These are phyloP conservation scores for Exidia glandulosa DNA, from an alignment of 768 basidiomycete species.

Conservation along the genomic window DNA sequence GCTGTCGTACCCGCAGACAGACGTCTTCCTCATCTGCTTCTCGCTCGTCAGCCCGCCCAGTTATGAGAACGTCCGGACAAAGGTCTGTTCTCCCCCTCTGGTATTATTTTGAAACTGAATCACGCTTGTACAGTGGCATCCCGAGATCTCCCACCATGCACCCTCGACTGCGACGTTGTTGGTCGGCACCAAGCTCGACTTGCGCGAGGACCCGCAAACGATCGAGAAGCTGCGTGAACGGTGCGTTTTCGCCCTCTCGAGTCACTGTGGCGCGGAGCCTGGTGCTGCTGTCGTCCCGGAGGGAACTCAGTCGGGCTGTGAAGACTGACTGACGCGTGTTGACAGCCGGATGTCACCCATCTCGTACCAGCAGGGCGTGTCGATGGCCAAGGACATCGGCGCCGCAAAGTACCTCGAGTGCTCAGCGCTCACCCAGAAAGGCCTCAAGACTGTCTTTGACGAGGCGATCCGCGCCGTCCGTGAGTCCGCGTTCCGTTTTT, in stretches of 20 bases:
- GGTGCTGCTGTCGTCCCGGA: background rate
- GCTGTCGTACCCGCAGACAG: conserved; percentile 96
- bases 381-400: conserved; percentile 87
- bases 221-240: conserved; percentile 90
- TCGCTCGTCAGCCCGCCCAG: conserved; percentile 95
- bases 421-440: conserved; percentile 95
- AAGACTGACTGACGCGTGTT: too few relatives aligned
- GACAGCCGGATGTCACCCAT: conserved; percentile 91
- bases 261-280: background rate
- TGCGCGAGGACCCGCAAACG: conserved; percentile 89
- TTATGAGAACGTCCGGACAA: conserved; percentile 97
- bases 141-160: conserved; percentile 95
- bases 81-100: conserved; percentile 51
- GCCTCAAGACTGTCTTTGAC: conserved; percentile 97
- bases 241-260: conserved; percentile 27
- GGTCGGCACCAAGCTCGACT: conserved; percentile 94
- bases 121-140: conserved; percentile 68
- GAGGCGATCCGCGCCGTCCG: conserved; percentile 95
- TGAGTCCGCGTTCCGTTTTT: too few relatives aligned
- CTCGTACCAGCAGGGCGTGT: conserved; percentile 79
- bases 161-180: conserved; percentile 87
- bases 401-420: conserved; percentile 96
- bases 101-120: background rate
- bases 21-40: conserved; percentile 99
- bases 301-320: background rate